Percentiles rank a stretch among this genome's conserved stretches.
Evolutionary conservation across 2,329 filamentous ascomycete species (phyloP).

Genomic region (Sclerotinia minor): DNA sequence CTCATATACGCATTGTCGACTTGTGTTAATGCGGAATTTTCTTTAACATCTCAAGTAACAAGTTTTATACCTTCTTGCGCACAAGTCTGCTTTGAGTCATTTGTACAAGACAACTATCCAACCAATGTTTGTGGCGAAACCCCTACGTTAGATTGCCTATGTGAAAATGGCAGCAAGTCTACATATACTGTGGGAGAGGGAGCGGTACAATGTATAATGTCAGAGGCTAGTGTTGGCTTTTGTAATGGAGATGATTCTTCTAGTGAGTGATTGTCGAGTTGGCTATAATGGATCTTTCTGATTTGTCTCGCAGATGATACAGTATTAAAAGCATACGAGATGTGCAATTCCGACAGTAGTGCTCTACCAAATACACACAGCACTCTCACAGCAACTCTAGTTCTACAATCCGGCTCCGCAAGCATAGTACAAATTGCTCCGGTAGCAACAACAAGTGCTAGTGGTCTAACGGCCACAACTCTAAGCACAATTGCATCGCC

Average conservation of each 20-base stretch:
- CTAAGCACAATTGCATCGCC: constrained; percentile 20
- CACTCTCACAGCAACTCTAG: constrained; percentile 58
- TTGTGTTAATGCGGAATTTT: constrained; percentile 30
- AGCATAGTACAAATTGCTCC: constrained; percentile 42
- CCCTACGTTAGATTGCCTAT: constrained; percentile 63
- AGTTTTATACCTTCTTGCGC: constrained; percentile 51
- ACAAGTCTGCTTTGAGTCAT: constrained; percentile 59
- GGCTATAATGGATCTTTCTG: constrained; percentile 16
- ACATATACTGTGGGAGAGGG: constrained; percentile 73
- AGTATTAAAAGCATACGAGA: constrained; percentile 53
- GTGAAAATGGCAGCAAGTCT: constrained; percentile 56
- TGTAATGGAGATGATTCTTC: constrained; percentile 51
- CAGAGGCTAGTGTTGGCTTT: constrained; percentile 50
- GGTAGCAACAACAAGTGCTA: constrained; percentile 29
- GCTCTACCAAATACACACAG: constrained; percentile 59
- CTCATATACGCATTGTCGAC: constrained; percentile 35
- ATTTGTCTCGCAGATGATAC: constrained; percentile 43
- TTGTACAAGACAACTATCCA: constrained; percentile 61
- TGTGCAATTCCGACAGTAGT: constrained; percentile 55
- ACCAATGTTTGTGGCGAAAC: constrained; percentile 49
- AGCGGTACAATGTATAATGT: constrained; percentile 65
- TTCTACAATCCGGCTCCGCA: constrained; percentile 45
- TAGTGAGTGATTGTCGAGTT: constrained; percentile 15
- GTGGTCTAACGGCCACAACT: constrained; percentile 30
- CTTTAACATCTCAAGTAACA: constrained; percentile 37